Percentiles rank a stretch among this genome's conserved stretches.
Conservation (phyloP, 2,329 filamentous ascomycete species). For the Diaporthe caulivora region DNA sequence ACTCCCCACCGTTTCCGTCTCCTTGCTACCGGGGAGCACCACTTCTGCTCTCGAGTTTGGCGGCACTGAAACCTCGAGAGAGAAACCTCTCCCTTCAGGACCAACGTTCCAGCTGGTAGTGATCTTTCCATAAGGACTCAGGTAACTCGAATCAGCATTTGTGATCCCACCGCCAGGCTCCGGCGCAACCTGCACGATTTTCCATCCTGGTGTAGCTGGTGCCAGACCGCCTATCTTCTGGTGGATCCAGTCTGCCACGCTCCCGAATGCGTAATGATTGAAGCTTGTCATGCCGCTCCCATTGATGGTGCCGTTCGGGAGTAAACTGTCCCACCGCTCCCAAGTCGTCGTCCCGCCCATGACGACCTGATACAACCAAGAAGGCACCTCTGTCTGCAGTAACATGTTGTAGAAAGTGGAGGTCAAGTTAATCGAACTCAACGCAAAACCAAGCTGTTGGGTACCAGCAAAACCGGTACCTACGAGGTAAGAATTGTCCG, state of each 20-base stretch:
- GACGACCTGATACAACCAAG: slow-evolving; percentile 25
- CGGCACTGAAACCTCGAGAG: background rate
- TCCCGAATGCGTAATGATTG: slow-evolving; percentile 17
- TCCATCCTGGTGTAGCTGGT: background rate
- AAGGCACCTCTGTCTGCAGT: slow-evolving; percentile 17
- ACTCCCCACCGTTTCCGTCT: background rate
- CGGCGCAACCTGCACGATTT: background rate
- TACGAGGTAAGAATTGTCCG: slow-evolving; percentile 37
- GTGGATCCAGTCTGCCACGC: slow-evolving; percentile 18
- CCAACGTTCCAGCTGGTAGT: slow-evolving; percentile 9
- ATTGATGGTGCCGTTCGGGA: slow-evolving; percentile 15
- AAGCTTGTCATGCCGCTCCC: slow-evolving; percentile 14
- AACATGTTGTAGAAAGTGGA: slow-evolving; percentile 29
- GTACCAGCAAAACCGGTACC: slow-evolving; percentile 43
- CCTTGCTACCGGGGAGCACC: background rate
- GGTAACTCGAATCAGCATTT: background rate
- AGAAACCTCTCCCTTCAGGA: background rate
- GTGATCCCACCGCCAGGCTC: slow-evolving; percentile 11
- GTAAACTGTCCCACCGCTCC: slow-evolving; percentile 22
- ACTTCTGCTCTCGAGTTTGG: slow-evolving; percentile 8
- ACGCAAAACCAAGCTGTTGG: slow-evolving; percentile 41
- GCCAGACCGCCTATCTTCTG: slow-evolving; percentile 22
- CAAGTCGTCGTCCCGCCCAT: slow-evolving; percentile 27
- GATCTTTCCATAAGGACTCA: slow-evolving; percentile 3
- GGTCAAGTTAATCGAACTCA: slow-evolving; percentile 16